Base-by-base conservation (phyloP, 2,329 filamentous ascomycete species). In the Botrytis tulipae region DNA sequence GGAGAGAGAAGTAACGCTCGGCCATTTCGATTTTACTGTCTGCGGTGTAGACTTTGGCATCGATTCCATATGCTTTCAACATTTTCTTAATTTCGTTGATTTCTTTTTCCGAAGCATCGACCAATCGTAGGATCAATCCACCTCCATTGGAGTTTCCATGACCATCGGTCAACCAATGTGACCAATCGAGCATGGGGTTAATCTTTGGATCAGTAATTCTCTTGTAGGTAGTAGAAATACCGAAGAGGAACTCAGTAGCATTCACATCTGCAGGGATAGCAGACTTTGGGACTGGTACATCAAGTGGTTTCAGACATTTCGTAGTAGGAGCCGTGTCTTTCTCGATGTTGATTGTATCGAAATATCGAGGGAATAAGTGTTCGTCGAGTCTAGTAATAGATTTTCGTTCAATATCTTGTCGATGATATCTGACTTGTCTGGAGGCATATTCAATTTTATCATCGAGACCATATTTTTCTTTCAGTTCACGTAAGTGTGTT, bases 81-180 rank as follows among this genome's bases (percentile, higher is more conserved):
- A 85, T 80, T 46, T 84, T 84, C 74, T 82, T 83, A 3, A 86
- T 85, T 60, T 87, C 83, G 48, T 85, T 81, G 10, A 89, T 84
- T 79, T 89, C 83, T 44, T 84, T 82, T 65, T 86, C 83, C 10
- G 82, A 84, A 16, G 87, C 87, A 75, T 87, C 86, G 22, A 89
- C 79, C 3, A 89, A 83, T 77, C 88, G 83, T 8, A 89, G 82
- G 18, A 89, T 79, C 73, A 89, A 82, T 79, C 88, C 88, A 62
- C 84, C 87, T 29, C 87, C 87, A 76, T 89, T 89, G 46, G 87
- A 87, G 70, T 84, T 82, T 62, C 87, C 87, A 66, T 84, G 83
- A 74, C 86, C 85, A 78, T 89, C 86, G 4, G 87, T 89, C 74
- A 89, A 82, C 87, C 87, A 89, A 80, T 86, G 88, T 8, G 86